A percentile compares a stretch with the other conserved stretches of the same genome.
phyloP scores from a whole-genome alignment of 2,329 filamentous ascomycete species.

The Emmonsiellopsis sp. region DNA sequence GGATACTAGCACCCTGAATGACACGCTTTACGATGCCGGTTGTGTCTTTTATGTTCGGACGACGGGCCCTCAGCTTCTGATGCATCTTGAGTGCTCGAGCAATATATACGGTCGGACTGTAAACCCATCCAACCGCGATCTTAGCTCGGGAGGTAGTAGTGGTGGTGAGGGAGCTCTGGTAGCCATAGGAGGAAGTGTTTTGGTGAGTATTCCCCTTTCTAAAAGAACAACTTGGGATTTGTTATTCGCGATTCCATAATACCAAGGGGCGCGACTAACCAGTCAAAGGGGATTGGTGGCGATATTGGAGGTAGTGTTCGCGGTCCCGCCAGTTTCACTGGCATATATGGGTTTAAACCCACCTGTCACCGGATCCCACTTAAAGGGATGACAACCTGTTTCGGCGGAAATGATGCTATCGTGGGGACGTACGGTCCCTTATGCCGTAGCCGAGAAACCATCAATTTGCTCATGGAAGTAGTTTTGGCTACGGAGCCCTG shows the following conservation, averaged over 20 bases:
- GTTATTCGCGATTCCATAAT: not conserved
- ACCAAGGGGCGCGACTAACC: slow-evolving; percentile 11
- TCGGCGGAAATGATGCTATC: slow-evolving; percentile 30
- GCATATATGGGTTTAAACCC: slow-evolving; percentile 44
- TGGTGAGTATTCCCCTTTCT: slow-evolving; percentile 28
- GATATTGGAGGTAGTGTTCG: slow-evolving; percentile 47
- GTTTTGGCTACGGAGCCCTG: slow-evolving; percentile 28
- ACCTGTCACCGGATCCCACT: slow-evolving; percentile 40
- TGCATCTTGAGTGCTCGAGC: slow-evolving; percentile 50
- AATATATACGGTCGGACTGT: slow-evolving; percentile 54
- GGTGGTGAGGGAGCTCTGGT: slow-evolving; percentile 57
- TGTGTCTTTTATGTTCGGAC: slow-evolving; percentile 62
- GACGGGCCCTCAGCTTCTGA: slow-evolving; percentile 54
- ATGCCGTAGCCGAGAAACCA: slow-evolving; percentile 42
- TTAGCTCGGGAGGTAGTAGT: slow-evolving; percentile 55
- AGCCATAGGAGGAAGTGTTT: slow-evolving; percentile 48
- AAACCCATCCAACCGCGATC: slow-evolving; percentile 53
- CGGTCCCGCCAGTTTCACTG: slow-evolving; percentile 42
- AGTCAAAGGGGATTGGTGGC: slow-evolving; percentile 52
- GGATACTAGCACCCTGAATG: slow-evolving; percentile 43
- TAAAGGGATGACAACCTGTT: slow-evolving; percentile 32
- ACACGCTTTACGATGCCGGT: slow-evolving; percentile 50
- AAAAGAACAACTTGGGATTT: not conserved
- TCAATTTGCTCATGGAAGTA: slow-evolving; percentile 22
- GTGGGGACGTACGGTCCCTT: slow-evolving; percentile 53